These are phyloP conservation scores for Puya raimondii DNA, from an alignment of 176 grass and related monocot genomes.

Conservation along the genomic window DNA sequence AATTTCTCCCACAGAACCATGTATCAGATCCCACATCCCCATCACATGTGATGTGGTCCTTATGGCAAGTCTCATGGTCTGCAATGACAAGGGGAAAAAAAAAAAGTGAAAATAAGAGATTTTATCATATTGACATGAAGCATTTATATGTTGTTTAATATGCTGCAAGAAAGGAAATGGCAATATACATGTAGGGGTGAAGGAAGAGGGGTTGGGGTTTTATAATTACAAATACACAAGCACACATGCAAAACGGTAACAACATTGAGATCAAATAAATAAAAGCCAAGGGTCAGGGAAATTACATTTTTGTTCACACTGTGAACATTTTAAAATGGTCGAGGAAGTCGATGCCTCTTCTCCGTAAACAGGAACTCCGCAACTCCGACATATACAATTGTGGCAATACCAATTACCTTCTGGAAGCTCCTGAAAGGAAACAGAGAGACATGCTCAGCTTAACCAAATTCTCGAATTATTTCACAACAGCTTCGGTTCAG, in stretches of 20 bases:
- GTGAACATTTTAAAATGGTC: conserved; percentile 46
- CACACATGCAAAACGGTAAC: not conserved
- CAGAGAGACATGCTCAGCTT: not conserved
- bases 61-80: conserved; percentile 58
- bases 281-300: conserved; percentile 7
- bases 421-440: conserved; percentile 48
- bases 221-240: not conserved
- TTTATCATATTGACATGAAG: not conserved
- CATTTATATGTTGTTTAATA: not conserved
- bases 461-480: not conserved
- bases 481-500: not conserved
- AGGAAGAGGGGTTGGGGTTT: not conserved
- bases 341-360: conserved; percentile 37
- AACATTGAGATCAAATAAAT: conserved; percentile 1
- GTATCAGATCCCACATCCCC: conserved; percentile 23
- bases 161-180: not conserved
- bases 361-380: conserved; percentile 39
- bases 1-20: conserved; percentile 64
- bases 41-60: conserved; percentile 19
- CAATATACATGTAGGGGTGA: not conserved
- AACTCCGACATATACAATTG: conserved; percentile 59
- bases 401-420: conserved; percentile 86
- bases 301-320: conserved; percentile 69
- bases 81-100: conserved; percentile 10
- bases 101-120: conserved; percentile 21